Percentiles rank a stretch among this genome's conserved stretches.
Evolutionary conservation across 2,329 filamentous ascomycete species (phyloP).

Genomic region (Raffaelea arxii): DNA sequence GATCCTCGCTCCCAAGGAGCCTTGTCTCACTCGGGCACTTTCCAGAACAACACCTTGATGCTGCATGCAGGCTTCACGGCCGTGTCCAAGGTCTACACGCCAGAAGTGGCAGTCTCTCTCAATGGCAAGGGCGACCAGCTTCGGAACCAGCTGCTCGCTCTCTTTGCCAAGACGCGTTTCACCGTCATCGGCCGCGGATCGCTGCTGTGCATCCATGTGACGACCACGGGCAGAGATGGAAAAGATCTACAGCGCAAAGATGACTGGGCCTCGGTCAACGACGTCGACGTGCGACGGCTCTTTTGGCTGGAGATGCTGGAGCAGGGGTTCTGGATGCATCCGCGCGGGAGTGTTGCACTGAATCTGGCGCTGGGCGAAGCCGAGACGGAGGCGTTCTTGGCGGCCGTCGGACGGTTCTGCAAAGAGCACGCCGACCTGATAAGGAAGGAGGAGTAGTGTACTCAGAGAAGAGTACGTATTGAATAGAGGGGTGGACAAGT

Average conservation of each 20-base stretch:
- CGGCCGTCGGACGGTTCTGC: slow-evolving; percentile 33
- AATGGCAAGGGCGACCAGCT: slow-evolving; percentile 22
- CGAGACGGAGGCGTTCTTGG: slow-evolving; percentile 4
- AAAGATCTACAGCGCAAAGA: slow-evolving; percentile 9
- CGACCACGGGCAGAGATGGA: slow-evolving; percentile 17
- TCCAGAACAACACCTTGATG: slow-evolving; percentile 50
- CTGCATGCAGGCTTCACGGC: slow-evolving; percentile 44
- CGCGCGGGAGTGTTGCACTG: slow-evolving; percentile 11
- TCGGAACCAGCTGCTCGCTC: slow-evolving; percentile 20
- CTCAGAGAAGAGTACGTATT: too few species aligned
- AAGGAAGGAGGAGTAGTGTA: too few species aligned
- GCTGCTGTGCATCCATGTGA: slow-evolving; percentile 3
- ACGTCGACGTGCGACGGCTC: slow-evolving; percentile 1
- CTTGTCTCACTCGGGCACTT: slow-evolving; percentile 47
- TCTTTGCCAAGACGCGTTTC: slow-evolving; percentile 25
- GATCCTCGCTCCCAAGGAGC: slow-evolving; percentile 37
- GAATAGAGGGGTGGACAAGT: too few species aligned
- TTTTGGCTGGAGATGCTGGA: slow-evolving; percentile 14
- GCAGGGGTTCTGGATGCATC: slow-evolving; percentile 11
- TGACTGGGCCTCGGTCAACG: slow-evolving; percentile 10
- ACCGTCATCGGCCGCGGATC: slow-evolving; percentile 22
- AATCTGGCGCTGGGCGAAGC: slow-evolving; percentile 9
- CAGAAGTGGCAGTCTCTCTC: slow-evolving; percentile 20
- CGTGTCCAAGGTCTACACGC: slow-evolving; percentile 25
- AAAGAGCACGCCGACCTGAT: slow-evolving; percentile 11